Evolutionary conservation across 805 yeast genomes (phyloP).

Genomic region (Nakazawaea populi): DNA sequence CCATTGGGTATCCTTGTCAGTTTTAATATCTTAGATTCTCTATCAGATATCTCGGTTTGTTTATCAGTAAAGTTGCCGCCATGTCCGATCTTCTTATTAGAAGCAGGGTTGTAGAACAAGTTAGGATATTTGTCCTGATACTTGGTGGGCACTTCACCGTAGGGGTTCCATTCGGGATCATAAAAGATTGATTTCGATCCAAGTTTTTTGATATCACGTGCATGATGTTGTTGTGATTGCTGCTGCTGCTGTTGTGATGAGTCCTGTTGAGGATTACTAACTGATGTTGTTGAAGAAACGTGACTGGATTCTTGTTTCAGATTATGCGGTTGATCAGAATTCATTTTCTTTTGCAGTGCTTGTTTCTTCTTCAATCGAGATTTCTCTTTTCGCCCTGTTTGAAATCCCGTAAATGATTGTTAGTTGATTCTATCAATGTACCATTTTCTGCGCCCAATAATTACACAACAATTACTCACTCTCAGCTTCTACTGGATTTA

Average conservation of each 20-base stretch:
- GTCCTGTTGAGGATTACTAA: no score
- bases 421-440: neutral
- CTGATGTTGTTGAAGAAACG: no score
- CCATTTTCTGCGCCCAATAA: no score
- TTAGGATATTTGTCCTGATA: constrained; percentile 19
- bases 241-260: neutral
- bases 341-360: neutral
- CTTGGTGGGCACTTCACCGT: constrained; percentile 45
- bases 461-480: constrained; percentile 11
- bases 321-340: neutral
- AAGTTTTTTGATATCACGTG: constrained; percentile 12
- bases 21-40: neutral
- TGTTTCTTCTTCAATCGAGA: neutral
- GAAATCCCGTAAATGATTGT: neutral
- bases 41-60: neutral
- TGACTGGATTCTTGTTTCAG: no score
- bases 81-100: no score
- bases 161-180: constrained; percentile 62
- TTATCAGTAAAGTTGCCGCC: no score
- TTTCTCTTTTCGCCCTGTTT: constrained; percentile 2
- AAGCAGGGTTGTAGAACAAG: constrained; percentile 25
- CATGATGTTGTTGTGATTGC: neutral
- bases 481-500: constrained; percentile 18
- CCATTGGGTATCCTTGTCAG: constrained; percentile 30
- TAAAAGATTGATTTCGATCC: constrained; percentile 50